Evolutionary conservation across 441 rosid species (phyloP).

Genomic region (Erodium moschatum): DNA sequence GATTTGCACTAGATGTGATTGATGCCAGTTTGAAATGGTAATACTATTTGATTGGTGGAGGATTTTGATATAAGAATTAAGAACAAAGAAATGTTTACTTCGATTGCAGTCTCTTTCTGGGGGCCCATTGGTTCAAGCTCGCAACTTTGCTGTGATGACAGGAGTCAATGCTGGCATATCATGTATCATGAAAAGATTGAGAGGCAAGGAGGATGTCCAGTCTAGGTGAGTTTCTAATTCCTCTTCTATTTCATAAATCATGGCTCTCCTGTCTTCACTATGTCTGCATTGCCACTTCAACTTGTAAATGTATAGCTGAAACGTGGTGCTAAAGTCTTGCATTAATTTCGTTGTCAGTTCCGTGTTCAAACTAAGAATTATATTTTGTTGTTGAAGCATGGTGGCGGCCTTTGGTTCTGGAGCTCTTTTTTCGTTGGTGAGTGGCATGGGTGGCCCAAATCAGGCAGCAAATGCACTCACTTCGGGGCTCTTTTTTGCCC

Average conservation of each 20-base stretch:
- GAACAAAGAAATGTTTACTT: constrained; percentile 5
- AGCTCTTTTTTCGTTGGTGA: constrained; percentile 68
- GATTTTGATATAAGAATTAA: background rate
- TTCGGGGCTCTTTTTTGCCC: constrained; percentile 71
- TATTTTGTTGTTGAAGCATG: constrained; percentile 49
- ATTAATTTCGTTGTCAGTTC: background rate
- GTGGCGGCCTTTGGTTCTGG: constrained; percentile 92
- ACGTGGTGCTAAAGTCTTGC: background rate
- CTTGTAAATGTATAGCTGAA: background rate
- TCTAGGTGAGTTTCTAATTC: constrained; percentile 44
- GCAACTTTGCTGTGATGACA: constrained; percentile 28
- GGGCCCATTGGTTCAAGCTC: too few species aligned
- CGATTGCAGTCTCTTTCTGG: constrained; percentile 35
- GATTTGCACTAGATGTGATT: background rate
- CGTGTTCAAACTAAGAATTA: constrained; percentile 11
- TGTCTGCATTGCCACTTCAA: background rate
- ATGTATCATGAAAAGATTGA: constrained; percentile 64
- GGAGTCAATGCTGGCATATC: constrained; percentile 90
- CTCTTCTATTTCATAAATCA: background rate
- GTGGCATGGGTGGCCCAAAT: constrained; percentile 71
- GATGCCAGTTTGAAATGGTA: background rate
- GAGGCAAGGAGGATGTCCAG: constrained; percentile 92
- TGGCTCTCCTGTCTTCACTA: background rate
- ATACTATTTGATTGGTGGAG: background rate
- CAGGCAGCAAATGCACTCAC: constrained; percentile 58